Conservation (phyloP, 208 protist species). For the Leishmania arabica region DNA sequence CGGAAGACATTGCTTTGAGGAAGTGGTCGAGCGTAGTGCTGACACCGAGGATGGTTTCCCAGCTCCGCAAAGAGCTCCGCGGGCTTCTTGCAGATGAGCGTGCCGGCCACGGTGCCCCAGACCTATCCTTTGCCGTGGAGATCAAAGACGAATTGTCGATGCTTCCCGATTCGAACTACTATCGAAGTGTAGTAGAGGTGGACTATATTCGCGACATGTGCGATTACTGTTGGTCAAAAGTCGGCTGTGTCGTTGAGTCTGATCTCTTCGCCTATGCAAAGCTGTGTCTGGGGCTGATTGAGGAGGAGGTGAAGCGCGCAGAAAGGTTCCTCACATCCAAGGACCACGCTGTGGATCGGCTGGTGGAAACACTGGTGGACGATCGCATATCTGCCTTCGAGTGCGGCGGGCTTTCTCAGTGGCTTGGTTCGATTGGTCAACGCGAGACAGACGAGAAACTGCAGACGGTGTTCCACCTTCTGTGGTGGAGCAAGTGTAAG, state of each 20-base stretch:
- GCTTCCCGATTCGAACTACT: slow-evolving; percentile 41
- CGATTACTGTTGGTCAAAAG: slow-evolving; percentile 28
- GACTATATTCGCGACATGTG: slow-evolving; percentile 41
- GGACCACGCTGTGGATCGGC: slow-evolving; percentile 25
- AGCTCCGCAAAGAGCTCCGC: slow-evolving; percentile 29
- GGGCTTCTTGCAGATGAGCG: slow-evolving; percentile 29
- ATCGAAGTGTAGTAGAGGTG: slow-evolving; percentile 36
- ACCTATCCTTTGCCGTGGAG: slow-evolving; percentile 26
- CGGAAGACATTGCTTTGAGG: slow-evolving; percentile 39
- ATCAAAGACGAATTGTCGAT: slow-evolving; percentile 52
- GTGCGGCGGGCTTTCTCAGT: not conserved
- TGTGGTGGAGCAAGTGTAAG: slow-evolving; percentile 32
- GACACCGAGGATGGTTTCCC: slow-evolving; percentile 8
- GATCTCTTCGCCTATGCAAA: slow-evolving; percentile 26
- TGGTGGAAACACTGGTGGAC: slow-evolving; percentile 37
- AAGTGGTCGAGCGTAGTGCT: slow-evolving; percentile 42
- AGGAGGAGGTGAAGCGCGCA: slow-evolving; percentile 28
- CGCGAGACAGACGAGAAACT: slow-evolving; percentile 13
- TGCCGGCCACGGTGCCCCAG: not conserved
- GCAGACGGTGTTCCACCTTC: slow-evolving; percentile 25
- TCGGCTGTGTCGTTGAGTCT: not conserved
- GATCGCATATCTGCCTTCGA: slow-evolving; percentile 29
- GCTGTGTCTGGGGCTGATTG: slow-evolving; percentile 22
- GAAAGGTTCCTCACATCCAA: slow-evolving; percentile 34
- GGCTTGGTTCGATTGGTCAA: slow-evolving; percentile 12